A percentile compares a stretch with the other conserved stretches of the same genome.
Evolutionary conservation across 805 yeast genomes (phyloP).

Genomic region (Lipomyces japonicus): DNA sequence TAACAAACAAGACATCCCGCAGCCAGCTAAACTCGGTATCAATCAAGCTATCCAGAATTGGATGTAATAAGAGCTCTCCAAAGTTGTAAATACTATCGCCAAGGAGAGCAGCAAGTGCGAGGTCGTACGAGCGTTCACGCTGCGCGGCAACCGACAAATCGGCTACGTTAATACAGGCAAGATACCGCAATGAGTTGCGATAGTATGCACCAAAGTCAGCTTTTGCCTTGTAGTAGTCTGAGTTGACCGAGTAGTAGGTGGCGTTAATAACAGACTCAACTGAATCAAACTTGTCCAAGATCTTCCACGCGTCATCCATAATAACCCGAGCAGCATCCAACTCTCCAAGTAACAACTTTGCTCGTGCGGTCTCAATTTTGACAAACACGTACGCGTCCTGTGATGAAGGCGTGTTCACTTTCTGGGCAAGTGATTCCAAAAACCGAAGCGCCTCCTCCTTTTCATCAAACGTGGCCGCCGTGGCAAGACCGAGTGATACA

Average conservation of each 20-base stretch:
- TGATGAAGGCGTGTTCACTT: conserved; percentile 44
- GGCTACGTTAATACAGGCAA: conserved; percentile 58
- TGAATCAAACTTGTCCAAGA: conserved; percentile 52
- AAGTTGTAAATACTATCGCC: conserved; percentile 93
- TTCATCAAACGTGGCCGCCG: conserved; percentile 46
- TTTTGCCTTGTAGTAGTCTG: conserved; percentile 69
- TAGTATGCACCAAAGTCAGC: conserved; percentile 80
- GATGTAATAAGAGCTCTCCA: conserved; percentile 91
- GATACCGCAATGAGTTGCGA: conserved; percentile 71
- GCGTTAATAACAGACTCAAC: conserved; percentile 67
- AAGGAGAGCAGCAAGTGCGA: conserved; percentile 78
- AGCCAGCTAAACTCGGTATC: conserved; percentile 63
- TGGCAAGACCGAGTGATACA: conserved; percentile 64
- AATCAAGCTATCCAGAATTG: conserved; percentile 57
- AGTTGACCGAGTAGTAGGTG: conserved; percentile 74
- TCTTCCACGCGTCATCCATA: conserved; percentile 56
- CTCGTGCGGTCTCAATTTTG: conserved; percentile 70
- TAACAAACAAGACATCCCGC: conserved; percentile 59
- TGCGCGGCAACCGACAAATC: conserved; percentile 42
- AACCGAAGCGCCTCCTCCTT: conserved; percentile 50
- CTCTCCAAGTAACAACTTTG: conserved; percentile 54
- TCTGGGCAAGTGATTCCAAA: conserved; percentile 44
- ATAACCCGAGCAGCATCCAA: conserved; percentile 61
- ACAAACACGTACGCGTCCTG: conserved; percentile 57
- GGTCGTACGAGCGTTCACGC: conserved; percentile 62